Conservation (phyloP, 2,329 filamentous ascomycete species). For the Aspergillus sp. region DNA sequence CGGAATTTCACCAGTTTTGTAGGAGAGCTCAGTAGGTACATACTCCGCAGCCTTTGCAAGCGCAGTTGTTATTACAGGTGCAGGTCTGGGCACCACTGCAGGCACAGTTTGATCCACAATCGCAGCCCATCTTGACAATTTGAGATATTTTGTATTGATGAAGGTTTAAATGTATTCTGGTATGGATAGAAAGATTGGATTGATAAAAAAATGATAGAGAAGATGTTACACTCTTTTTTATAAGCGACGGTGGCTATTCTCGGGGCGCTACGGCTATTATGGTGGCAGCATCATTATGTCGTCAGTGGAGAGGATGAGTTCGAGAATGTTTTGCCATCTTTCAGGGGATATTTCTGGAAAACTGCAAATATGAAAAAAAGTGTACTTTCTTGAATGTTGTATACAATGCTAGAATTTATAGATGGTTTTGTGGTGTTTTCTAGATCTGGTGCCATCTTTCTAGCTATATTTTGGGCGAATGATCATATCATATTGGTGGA, state of each 20-base stretch:
- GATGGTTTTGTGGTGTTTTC: too few relatives aligned
- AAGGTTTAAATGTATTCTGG: neutral
- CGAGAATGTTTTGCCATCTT: too few relatives aligned
- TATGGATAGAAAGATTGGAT: neutral
- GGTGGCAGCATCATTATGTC: neutral
- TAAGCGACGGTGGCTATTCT: too few relatives aligned
- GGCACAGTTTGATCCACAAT: conserved; percentile 28
- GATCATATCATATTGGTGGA: too few relatives aligned
- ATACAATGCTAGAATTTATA: too few relatives aligned
- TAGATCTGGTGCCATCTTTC: too few relatives aligned
- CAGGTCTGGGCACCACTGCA: conserved; percentile 28
- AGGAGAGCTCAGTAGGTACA: conserved; percentile 10
- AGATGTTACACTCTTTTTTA: too few relatives aligned
- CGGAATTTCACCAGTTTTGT: conserved; percentile 5
- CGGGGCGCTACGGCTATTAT: neutral
- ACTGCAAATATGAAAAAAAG: too few relatives aligned
- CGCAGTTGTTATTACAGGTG: conserved; percentile 28
- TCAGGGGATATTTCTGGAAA: too few relatives aligned
- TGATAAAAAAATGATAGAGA: neutral
- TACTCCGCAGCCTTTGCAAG: conserved; percentile 37
- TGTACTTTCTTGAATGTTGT: too few relatives aligned
- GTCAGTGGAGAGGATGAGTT: too few relatives aligned
- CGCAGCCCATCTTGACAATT: conserved; percentile 27
- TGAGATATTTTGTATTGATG: neutral
- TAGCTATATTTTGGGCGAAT: too few relatives aligned